Base-by-base conservation (phyloP, 1,139 yeast genomes). In the Suhomyces coccinellae region DNA sequence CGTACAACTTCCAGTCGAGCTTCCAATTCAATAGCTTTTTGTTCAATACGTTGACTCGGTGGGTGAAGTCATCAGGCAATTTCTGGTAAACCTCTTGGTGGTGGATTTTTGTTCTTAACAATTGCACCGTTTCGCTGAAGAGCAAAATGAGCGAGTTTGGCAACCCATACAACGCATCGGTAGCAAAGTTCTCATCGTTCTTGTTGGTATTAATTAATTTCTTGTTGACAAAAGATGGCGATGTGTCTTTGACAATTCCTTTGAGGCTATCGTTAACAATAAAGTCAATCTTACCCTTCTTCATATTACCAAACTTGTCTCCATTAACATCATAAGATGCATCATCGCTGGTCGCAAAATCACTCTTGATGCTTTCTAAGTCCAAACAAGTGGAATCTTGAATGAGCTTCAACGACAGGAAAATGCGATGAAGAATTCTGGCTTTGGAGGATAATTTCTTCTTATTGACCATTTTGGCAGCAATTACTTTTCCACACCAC, bases 121-220 rank as follows among this genome's bases (percentile, higher is more conserved):
- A 61, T 46, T 81, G 80, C 8, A 85, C 88, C 12, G 85, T 82
- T 50, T 83, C 87, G 45, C 86, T 79, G 62, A 89, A 87, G 39
- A 88, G 67, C 32, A 83, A 58, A 50, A 88, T 83, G 38, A 89
- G 69, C 1, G 96, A 85, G 58, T 87, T 87, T 2, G 97, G 96
- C 43, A 89, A 69, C 0, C 96, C 96, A 58, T 87, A 87, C 44
- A 88, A 71, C 0, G 93, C 88, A 63, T 87, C 95, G 1, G 93
- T 85, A 11, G 91, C 84, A 47, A 86, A 77, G 47, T 82, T 75
- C 50, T 79, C 83, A 51, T 76, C 79, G 41, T 71, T 66, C 35
- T 68, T 68, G 50, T 75, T 70, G 44, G 75, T 74, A 50, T 65
- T 75, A 54, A 67, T 69, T 44, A 73, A 63, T 56, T 68, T 76